Base-by-base conservation (phyloP, 2,329 filamentous ascomycete species). In the Penicillium sp. region DNA sequence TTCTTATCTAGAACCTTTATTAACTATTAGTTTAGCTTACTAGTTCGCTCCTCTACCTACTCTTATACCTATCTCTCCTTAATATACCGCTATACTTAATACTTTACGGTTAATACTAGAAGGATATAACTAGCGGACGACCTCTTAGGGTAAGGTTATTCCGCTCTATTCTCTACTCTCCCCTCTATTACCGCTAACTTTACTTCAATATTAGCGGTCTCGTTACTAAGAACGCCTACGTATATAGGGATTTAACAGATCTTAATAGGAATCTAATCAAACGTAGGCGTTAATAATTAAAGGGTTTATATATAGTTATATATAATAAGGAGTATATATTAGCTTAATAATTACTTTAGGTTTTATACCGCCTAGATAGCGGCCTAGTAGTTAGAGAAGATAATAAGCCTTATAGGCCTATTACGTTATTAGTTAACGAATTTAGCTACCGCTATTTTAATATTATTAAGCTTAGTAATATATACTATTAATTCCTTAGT, bases 11-110 rank as follows among this genome's bases (percentile, higher is more conserved):
- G 9, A 33, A 12, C 30, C 12, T 33, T n/a, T 1, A 58, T 30
- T 6, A 61, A 33, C 3, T 33, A 30, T 7, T 47, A 24, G 2
- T 28, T 58, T 1, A 7, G 59, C 1, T 19, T n/a, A 9, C 44
- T 40, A 3, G 38, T 58, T 13, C 5, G 9, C 30, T 57, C 54
- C 3, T 28, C 44, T 7, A 17, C 54, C 59, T n/a, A 61, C 40
- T 61, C 28, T 40, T 49, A 12, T 33, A 22, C 38, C 47, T 33
- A 53, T 2, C 47, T 12, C 13, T 55, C 44, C 2, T 44, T 28
- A 7, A 59, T 56, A 15, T 35, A 37, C 4, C 35, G 15, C 13
- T 10, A 33, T 1, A 54, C 37, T 4, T 0, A 13, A 3, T 42
- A 13, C 33, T 57, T 54, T 5, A 35, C 42, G 22, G 13, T 45